Evolutionary conservation across 345 rosid genomes (phyloP).

Genomic region (Eucalyptus leucophloia): DNA sequence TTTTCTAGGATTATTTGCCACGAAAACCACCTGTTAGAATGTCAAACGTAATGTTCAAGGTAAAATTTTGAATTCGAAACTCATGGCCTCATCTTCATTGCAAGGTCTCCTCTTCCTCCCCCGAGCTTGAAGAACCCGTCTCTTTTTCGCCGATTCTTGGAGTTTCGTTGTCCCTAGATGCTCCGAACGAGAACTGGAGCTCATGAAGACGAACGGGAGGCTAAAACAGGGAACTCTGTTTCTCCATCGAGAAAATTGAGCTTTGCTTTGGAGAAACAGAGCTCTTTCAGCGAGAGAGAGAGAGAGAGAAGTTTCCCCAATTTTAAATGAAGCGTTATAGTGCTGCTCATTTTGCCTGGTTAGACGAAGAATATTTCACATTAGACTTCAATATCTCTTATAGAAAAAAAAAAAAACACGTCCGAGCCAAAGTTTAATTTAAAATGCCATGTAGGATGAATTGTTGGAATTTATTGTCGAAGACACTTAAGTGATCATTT

Average conservation of each 20-base stretch:
- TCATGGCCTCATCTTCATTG: neutral
- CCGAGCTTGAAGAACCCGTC: neutral
- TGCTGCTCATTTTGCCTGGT: neutral
- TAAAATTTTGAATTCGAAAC: neutral
- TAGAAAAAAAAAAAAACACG: too few species aligned
- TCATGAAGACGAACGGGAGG: neutral
- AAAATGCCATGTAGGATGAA: neutral
- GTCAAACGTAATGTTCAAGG: too few species aligned
- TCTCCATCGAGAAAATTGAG: neutral
- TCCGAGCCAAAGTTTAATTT: too few species aligned
- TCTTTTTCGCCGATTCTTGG: neutral
- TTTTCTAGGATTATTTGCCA: too few species aligned
- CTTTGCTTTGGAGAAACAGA: neutral
- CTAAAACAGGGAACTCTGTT: neutral
- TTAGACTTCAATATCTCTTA: neutral
- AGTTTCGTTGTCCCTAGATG: neutral
- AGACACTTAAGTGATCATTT: too few species aligned
- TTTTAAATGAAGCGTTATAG: neutral
- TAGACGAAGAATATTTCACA: neutral
- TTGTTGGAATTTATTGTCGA: too few species aligned
- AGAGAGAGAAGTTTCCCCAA: neutral
- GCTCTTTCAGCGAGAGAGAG: neutral
- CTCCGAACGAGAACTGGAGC: neutral
- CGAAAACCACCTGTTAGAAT: too few species aligned
- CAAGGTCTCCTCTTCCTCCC: neutral